A percentile compares a stretch with the other conserved stretches of the same genome.
These are phyloP conservation scores for Pythium brachiatum DNA, from an alignment of 352 stramenopile genomes.

Conservation along the genomic window DNA sequence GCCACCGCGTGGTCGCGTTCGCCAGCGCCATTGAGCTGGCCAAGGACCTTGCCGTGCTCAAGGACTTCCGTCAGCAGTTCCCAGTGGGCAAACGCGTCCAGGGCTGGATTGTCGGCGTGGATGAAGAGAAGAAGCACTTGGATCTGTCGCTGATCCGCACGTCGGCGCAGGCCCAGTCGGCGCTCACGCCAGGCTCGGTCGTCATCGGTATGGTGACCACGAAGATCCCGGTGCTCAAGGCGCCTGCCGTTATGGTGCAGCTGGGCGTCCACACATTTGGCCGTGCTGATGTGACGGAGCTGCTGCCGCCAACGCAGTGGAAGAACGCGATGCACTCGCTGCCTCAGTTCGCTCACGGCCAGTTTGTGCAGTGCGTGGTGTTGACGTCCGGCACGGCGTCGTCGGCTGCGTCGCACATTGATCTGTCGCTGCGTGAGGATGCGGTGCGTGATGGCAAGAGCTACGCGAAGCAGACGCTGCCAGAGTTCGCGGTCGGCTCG, in stretches of 20 bases:
- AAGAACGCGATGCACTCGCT: conserved; percentile 67
- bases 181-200: conserved; percentile 46
- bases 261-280: conserved; percentile 70
- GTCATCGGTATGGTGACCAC: conserved; percentile 71
- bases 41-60: conserved; percentile 50
- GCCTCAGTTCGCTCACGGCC: conserved; percentile 57
- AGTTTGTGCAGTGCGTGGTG: conserved; percentile 76
- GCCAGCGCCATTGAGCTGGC: conserved; percentile 69
- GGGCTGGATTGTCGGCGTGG: conserved; percentile 59
- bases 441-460: conserved; percentile 46
- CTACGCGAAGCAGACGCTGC: conserved; percentile 48
- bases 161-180: conserved; percentile 12
- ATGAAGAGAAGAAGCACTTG: conserved; percentile 70
- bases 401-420: conserved; percentile 39
- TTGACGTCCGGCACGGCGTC: conserved; percentile 34
- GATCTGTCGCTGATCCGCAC: conserved; percentile 70
- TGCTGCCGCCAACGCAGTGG: conserved; percentile 56
- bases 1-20: conserved; percentile 66
- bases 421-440: conserved; percentile 74
- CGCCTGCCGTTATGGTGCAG: conserved; percentile 86
- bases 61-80: conserved; percentile 65
- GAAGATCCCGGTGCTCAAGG: conserved; percentile 69
- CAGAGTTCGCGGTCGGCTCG: conserved; percentile 61
- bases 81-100: conserved; percentile 74
- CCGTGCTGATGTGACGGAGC: conserved; percentile 80